Evolutionary conservation across 495 filamentous ascomycete species (phyloP).

Genomic region (Beverwykella pulmonaria): DNA sequence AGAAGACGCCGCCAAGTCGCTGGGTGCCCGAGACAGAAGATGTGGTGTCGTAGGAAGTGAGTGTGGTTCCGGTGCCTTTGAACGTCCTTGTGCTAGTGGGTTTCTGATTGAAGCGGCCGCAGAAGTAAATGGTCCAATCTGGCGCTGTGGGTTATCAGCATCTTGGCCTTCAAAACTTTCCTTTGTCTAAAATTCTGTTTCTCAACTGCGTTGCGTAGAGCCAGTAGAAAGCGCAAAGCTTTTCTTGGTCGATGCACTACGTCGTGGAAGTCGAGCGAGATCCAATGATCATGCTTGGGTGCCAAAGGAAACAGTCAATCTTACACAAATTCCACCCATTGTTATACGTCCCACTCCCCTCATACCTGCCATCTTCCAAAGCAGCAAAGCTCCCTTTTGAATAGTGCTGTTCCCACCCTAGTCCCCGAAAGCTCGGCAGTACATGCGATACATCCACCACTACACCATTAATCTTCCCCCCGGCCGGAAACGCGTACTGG

Average conservation of each 20-base stretch:
- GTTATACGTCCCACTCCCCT: conserved; percentile 66
- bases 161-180: no score
- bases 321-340: conserved; percentile 64
- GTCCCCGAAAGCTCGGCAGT: conserved; percentile 62
- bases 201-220: no score
- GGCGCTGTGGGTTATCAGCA: conserved; percentile 48
- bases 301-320: conserved; percentile 1
- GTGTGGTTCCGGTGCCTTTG: conserved; percentile 51
- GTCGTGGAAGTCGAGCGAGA: no score
- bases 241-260: no score
- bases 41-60: conserved; percentile 32
- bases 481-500: conserved; percentile 62
- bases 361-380: conserved; percentile 58
- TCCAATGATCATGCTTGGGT: no score
- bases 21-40: conserved; percentile 27
- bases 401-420: conserved; percentile 66
- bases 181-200: no score
- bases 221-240: no score
- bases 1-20: conserved; percentile 43
- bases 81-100: conserved; percentile 55
- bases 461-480: conserved; percentile 59
- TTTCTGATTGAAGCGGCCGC: conserved; percentile 61
- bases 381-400: conserved; percentile 64
- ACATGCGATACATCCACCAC: conserved; percentile 74
- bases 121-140: conserved; percentile 70